Base-by-base conservation (phyloP, 208 protist genomes). In the Kentomonas sorsogonicus region DNA sequence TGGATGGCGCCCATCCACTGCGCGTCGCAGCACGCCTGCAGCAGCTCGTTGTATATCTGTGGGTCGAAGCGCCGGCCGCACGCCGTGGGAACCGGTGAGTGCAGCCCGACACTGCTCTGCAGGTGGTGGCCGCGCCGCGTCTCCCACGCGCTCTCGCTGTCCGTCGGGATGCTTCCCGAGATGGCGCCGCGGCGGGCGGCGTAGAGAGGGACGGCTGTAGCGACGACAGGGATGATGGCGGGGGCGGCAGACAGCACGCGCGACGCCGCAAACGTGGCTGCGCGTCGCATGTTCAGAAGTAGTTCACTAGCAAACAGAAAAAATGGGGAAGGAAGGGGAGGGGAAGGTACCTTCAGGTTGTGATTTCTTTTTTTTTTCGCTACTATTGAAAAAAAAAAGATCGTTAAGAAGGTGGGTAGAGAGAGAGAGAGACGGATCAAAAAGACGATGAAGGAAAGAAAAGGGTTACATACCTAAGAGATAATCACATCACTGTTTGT, bases 1-100 rank as follows among this genome's bases (percentile, higher is more conserved):
- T 93, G 86, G 44, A 93, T 86, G n/a, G 82, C 78, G 30, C 75
- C 63, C 60, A 93, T 63, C 86, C 86, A 93, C 74, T 84, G 74
- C 68, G 75, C 75, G 60, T 93, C 82, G 46, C 83, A 90, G 66
- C 82, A 90, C 2, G 86, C 86, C 74, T 93, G 86, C 36, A 93
- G 57, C 26, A 90, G 66, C 60, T 93, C 86, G 61, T 90, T 77
- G 64, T 90, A 90, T 7, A 86, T 43, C 57, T 88, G 73, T 15
- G 83, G 79, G 57, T 89, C 76, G 50, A 93, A 93, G n/a, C 57
- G 59, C 16, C 86, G 82, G 10, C 86, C 86, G 58, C 86, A 93
- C 15, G 86, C 86, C 16, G 86, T 93, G 41, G 57, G 45, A 22
- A 84, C 79, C 2, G 79, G 58, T 1, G 60, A 72, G 66, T 89